Evolutionary conservation across 2,329 filamentous ascomycete genomes (phyloP).

Genomic region (Onygenales sp.): DNA sequence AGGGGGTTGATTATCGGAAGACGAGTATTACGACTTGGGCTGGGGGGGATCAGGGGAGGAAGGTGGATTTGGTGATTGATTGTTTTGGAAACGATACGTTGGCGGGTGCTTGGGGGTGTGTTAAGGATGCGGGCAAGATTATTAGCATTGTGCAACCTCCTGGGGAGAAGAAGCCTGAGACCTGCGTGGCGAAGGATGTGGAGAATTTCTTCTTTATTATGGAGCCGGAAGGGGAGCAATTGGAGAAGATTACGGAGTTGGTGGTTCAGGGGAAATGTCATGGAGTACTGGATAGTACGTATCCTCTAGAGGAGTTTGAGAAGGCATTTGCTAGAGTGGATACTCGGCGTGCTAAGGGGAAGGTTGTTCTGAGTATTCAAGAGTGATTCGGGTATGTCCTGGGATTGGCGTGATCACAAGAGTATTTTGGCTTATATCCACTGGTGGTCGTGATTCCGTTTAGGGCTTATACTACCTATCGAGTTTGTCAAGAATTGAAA

Average conservation of each 20-base stretch:
- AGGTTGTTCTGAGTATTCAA: constrained; percentile 27
- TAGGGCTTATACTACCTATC: too few relatives aligned
- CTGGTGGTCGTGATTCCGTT: too few relatives aligned
- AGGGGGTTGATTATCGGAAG: constrained; percentile 32
- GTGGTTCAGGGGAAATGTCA: constrained; percentile 29
- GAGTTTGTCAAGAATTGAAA: too few relatives aligned
- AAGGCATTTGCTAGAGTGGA: constrained; percentile 31
- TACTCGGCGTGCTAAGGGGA: constrained; percentile 33
- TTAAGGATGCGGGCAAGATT: constrained; percentile 27
- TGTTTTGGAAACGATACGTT: constrained; percentile 33
- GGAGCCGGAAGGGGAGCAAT: constrained; percentile 25
- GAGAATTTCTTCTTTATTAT: constrained; percentile 35
- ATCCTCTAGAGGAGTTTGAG: constrained; percentile 29
- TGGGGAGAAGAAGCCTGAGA: constrained; percentile 20
- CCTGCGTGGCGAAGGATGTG: constrained; percentile 17
- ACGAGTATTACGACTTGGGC: constrained; percentile 21
- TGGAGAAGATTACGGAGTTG: constrained; percentile 29
- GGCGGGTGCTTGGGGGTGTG: constrained; percentile 34
- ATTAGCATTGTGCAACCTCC: constrained; percentile 34
- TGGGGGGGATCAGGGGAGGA: constrained; percentile 15
- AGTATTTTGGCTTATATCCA: too few relatives aligned
- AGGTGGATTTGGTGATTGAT: constrained; percentile 38
- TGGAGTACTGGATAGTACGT: constrained; percentile 34
- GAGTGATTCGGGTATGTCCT: background rate
- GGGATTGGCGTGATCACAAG: background rate